A percentile compares a stretch with the other conserved stretches of the same genome.
phyloP scores from a whole-genome alignment of 495 filamentous ascomycete genomes.

The Cudoniella acicularis region DNA sequence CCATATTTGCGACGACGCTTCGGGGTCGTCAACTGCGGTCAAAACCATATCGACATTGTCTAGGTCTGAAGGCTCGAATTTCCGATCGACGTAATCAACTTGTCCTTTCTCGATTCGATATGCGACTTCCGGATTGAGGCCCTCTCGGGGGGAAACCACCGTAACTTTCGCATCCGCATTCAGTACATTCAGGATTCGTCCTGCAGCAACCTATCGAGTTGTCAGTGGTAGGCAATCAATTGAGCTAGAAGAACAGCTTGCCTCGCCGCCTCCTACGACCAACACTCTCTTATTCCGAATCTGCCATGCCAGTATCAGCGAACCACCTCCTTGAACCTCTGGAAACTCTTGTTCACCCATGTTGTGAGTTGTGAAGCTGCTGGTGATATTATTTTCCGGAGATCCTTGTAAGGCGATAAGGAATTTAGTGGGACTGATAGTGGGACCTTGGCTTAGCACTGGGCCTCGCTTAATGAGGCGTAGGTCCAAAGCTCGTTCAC shows the following conservation, averaged over 20 bases:
- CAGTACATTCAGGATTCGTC: slow-evolving; percentile 85
- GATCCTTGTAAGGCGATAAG: slow-evolving; percentile 9
- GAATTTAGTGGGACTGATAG: slow-evolving; percentile 10
- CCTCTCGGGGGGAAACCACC: slow-evolving; percentile 72
- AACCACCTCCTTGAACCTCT: slow-evolving; percentile 81
- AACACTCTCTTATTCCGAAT: slow-evolving; percentile 76
- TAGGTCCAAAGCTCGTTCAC: not conserved
- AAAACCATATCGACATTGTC: slow-evolving; percentile 81
- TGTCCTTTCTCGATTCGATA: slow-evolving; percentile 70
- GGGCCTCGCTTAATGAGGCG: slow-evolving; percentile 5
- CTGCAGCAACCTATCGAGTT: slow-evolving; percentile 75
- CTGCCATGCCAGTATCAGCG: slow-evolving; percentile 93
- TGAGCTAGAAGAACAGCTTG: slow-evolving; percentile 30
- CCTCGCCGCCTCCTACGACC: slow-evolving; percentile 91
- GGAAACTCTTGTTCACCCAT: slow-evolving; percentile 54
- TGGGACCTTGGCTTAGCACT: not conserved
- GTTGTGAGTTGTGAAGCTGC: slow-evolving; percentile 6
- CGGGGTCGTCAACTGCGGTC: slow-evolving; percentile 88
- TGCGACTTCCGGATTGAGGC: slow-evolving; percentile 84
- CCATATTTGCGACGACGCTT: slow-evolving; percentile 82
- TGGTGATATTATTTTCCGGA: slow-evolving; percentile 10
- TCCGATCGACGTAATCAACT: slow-evolving; percentile 73
- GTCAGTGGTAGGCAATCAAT: slow-evolving; percentile 19
- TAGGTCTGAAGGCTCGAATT: slow-evolving; percentile 78
- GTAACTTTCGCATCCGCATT: slow-evolving; percentile 92